Evolutionary conservation across 441 rosid genomes (phyloP), one percentile per base, ranked within the genome.

Genomic region (Bocquillonia castaneifolia): DNA sequence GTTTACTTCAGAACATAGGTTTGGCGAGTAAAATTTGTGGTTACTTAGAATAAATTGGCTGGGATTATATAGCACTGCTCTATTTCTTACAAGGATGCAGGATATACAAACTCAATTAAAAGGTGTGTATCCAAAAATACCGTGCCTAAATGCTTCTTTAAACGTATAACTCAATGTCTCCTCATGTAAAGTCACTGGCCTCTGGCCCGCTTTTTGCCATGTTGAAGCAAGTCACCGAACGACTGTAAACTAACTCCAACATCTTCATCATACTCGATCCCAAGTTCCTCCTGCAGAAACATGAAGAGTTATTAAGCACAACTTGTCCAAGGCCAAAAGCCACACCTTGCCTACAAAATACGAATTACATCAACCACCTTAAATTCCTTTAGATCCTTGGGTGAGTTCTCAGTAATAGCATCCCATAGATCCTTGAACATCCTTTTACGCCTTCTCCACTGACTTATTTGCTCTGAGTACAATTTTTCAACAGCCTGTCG

Each of bases 361-460:
- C 14, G 45, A 69, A 34, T 53, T 45, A 59, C 26, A 45, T 20
- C 28, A 0, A 62, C 56, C 63, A 91, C 97, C 97, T 91, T 94
- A 51, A 94, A 80, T 79, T 90, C 90, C 82, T 85, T 91, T 32
- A 80, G 83, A 78, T 89, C 85, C 82, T 81, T 87, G n/a, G 96
- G 85, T 1, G 81, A 86, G 80, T 87, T 91, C 79, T 94, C 97
- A 10, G 93, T 89, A 48, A 88, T 81, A 53, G 89, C 73, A 81
- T 92, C 97, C 97, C 97, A 94, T 44, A 94, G 72, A 72, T 94
- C 96, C 80, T 79, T 90, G 82, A 91, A 90, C 90, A 91, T 91
- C 81, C 97, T 85, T 78, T 86, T 94, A 59, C 96, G 93, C 81
- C 68, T 90, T 76, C 93, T 78, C 97, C 97, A 91, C 48, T 88